Conservation (phyloP, 768 basidiomycete genomes). For the Calocera cornea region DNA sequence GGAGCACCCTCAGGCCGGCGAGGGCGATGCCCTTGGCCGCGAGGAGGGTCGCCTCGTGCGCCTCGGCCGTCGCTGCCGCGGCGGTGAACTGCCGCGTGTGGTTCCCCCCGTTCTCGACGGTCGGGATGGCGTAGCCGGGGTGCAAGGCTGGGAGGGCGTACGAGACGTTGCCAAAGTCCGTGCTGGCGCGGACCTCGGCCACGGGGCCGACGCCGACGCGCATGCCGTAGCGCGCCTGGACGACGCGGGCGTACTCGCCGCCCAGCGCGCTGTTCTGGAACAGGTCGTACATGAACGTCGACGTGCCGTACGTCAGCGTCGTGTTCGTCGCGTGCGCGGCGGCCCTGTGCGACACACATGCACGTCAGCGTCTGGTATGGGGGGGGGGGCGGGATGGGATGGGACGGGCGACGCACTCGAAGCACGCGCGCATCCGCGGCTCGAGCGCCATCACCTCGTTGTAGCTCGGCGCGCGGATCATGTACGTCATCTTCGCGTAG, state of each 20-base stretch:
- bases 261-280: slow-evolving; percentile 4
- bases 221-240: neutral
- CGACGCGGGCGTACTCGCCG: neutral
- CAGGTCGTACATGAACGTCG: slow-evolving; percentile 17
- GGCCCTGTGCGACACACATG: neutral
- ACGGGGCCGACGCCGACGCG: neutral
- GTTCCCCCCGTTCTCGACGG: slow-evolving; percentile 55
- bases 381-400: neutral
- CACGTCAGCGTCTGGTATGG: too few relatives aligned
- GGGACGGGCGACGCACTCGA: slow-evolving; percentile 38
- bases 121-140: slow-evolving; percentile 48
- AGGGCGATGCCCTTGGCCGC: slow-evolving; percentile 60
- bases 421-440: slow-evolving; percentile 54
- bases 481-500: slow-evolving; percentile 56
- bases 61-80: slow-evolving; percentile 42
- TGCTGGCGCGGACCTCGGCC: neutral
- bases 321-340: neutral
- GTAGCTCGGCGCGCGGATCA: slow-evolving; percentile 56
- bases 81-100: slow-evolving; percentile 56
- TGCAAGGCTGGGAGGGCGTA: neutral
- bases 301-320: neutral
- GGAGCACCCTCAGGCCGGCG: slow-evolving; percentile 51
- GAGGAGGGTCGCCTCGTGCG: slow-evolving; percentile 54
- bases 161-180: neutral
- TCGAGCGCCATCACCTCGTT: slow-evolving; percentile 44